A percentile compares a stretch with the other conserved stretches of the same genome.
Conservation (phyloP, 148 eudicot species). For the Fallopia convolvulus region DNA sequence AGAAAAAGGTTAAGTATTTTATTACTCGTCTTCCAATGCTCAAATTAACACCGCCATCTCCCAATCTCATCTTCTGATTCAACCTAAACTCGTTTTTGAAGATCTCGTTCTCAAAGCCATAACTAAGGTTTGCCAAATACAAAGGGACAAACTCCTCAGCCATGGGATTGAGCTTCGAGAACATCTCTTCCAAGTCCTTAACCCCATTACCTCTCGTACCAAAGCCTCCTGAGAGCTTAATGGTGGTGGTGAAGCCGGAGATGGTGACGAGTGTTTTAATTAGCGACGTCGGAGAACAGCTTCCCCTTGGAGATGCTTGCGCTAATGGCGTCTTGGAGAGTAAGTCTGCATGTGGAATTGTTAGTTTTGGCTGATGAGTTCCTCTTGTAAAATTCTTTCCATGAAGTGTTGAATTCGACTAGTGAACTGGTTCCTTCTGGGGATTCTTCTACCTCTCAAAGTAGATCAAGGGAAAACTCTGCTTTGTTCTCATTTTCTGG, state of each 20-base stretch:
- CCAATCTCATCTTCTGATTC: neutral
- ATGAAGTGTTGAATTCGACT: conserved; percentile 34
- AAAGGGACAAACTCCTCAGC: conserved; percentile 13
- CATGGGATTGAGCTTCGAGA: conserved; percentile 15
- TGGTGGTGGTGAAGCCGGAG: too few species aligned
- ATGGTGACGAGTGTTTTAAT: too few species aligned
- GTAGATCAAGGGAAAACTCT: conserved; percentile 45
- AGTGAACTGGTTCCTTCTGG: conserved; percentile 24
- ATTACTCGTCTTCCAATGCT: neutral
- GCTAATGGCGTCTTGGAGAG: conserved; percentile 37
- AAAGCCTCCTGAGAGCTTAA: too few species aligned
- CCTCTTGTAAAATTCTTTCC: conserved; percentile 21
- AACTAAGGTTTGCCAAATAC: neutral
- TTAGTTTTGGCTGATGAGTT: conserved; percentile 10
- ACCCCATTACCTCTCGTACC: neutral
- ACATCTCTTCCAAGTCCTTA: conserved; percentile 11
- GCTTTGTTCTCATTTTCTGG: conserved; percentile 34
- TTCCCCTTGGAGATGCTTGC: conserved; percentile 35
- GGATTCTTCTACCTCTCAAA: conserved; percentile 37
- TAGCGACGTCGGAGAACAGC: too few species aligned
- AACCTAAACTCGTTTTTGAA: neutral
- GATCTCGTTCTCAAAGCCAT: neutral
- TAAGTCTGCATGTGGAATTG: neutral
- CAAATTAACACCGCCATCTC: conserved; percentile 3
- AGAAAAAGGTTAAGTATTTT: neutral